Base-by-base conservation (phyloP, 2,329 filamentous ascomycete genomes). In the Ophiostoma sp. region DNA sequence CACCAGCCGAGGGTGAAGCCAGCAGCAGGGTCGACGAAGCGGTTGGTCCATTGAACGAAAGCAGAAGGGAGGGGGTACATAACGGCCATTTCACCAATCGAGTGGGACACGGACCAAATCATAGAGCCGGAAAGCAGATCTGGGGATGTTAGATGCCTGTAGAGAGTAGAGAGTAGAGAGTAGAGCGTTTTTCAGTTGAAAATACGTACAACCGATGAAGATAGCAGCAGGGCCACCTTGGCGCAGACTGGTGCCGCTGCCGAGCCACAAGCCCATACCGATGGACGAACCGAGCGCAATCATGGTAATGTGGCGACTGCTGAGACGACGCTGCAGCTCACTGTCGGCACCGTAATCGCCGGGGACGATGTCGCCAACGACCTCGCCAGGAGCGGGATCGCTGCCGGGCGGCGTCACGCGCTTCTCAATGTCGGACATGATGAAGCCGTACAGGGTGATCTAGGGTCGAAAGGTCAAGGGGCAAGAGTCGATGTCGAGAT, bases 1-100 rank as follows among this genome's bases (percentile, higher is more conserved):
- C 81, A 81, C 81, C 81, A 83, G 7, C 81, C 79, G 8, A 84
- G 73, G 1, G 81, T 79, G 68, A 82, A 84, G 42, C 79, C 81
- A 9, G 80, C 75, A 3, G 79, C 79, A 55, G 79, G 78, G 67
- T 82, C 79, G 65, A 81, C 79, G 68, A 78, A 82, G 5, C 60
- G 60, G 63, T 64, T 64, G 41, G 63, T 64, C 63, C 63, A 64
- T 47, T 64, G 63, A 44, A 64, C 63, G 12, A 64, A 64, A 27
- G 63, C 63, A n/a, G 66, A 49, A 14, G 67, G 47, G 5, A 68
- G 36, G 36, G 67, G 49, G 41, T 66, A 68, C 67, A 66, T 64
- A 14, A 49, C 63, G 27, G 64, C 67, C 67, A 68, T 68, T 11
- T 68, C 67, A 42, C 67, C 67, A 8, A 68, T 45, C 5, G 67